Evolutionary conservation across 257 asterid genomes (phyloP).

Genomic region (Coffea eugenioides): DNA sequence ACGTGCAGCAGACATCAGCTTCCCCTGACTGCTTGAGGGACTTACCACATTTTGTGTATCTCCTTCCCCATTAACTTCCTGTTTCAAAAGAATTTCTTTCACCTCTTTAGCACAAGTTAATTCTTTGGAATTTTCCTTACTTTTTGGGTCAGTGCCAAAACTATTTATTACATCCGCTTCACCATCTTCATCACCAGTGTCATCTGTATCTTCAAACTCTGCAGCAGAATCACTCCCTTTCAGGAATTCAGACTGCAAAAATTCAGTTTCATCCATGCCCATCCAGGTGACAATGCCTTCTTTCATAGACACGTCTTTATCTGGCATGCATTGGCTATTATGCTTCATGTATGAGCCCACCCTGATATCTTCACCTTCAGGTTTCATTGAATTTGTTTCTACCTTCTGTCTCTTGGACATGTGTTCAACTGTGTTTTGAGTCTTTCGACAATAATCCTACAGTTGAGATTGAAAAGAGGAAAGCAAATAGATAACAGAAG

Average conservation of each 20-base stretch:
- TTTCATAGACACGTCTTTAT: not conserved
- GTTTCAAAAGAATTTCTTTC: constrained; percentile 3
- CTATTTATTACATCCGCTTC: not conserved
- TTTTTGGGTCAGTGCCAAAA: not conserved
- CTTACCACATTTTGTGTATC: not conserved
- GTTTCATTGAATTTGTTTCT: not conserved
- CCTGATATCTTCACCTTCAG: constrained; percentile 3
- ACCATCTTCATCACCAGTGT: constrained; percentile 6
- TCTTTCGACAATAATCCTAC: not conserved
- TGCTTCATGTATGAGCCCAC: constrained; percentile 10
- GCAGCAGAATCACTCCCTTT: constrained; percentile 6
- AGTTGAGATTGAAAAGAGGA: not conserved
- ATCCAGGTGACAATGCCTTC: constrained; percentile 21
- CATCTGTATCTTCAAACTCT: constrained; percentile 11
- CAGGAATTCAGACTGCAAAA: constrained; percentile 6
- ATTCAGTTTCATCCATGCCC: constrained; percentile 20
- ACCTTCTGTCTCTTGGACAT: constrained; percentile 24
- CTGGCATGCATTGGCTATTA: not conserved
- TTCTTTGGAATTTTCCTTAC: constrained; percentile 1
- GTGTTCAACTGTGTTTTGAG: not conserved
- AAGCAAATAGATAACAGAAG: too few species aligned
- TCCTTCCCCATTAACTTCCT: not conserved
- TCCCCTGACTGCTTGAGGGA: not conserved
- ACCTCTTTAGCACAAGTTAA: not conserved
- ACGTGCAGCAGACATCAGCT: not conserved